Percentiles rank a stretch among this genome's conserved stretches.
phyloP scores from a whole-genome alignment of 331 rosid species.

The Acacia pycnantha region DNA sequence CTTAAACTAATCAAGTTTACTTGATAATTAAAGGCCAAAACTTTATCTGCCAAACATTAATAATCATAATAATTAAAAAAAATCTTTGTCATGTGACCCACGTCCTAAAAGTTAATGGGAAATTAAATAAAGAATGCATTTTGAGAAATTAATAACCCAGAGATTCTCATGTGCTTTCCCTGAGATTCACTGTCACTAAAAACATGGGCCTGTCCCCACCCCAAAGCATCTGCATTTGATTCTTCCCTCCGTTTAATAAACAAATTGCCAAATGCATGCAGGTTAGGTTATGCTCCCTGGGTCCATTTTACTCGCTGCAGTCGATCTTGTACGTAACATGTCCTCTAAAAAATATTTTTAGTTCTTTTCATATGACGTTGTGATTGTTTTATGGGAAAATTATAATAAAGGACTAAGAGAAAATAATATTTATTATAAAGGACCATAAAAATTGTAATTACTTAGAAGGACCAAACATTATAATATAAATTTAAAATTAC shows the following conservation, averaged over 20 bases:
- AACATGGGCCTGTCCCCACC: neutral
- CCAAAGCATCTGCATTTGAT: conserved; percentile 40
- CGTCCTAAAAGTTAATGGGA: conserved; percentile 31
- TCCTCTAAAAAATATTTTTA: too few species aligned
- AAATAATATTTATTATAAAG: too few species aligned
- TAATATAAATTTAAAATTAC: too few species aligned
- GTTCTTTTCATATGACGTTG: too few species aligned
- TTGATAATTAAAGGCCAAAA: conserved; percentile 31
- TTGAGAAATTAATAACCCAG: conserved; percentile 13
- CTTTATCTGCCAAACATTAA: conserved; percentile 29
- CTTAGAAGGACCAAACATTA: too few species aligned
- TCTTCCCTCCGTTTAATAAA: conserved; percentile 49
- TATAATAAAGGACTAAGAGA: too few species aligned
- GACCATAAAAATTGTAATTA: too few species aligned
- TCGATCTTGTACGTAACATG: too few species aligned
- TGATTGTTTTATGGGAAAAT: too few species aligned
- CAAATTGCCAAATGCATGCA: conserved; percentile 26
- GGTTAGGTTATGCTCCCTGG: too few species aligned
- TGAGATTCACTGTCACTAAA: conserved; percentile 52
- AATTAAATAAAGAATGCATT: conserved; percentile 12
- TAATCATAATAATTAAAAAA: neutral
- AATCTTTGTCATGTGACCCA: conserved; percentile 35
- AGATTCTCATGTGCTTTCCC: conserved; percentile 43
- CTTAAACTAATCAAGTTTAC: conserved; percentile 14
- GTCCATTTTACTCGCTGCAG: too few species aligned